Percentiles rank a stretch among this genome's conserved stretches.
phyloP scores from a whole-genome alignment of 805 yeast species.

The Scheffersomyces ergatensis region DNA sequence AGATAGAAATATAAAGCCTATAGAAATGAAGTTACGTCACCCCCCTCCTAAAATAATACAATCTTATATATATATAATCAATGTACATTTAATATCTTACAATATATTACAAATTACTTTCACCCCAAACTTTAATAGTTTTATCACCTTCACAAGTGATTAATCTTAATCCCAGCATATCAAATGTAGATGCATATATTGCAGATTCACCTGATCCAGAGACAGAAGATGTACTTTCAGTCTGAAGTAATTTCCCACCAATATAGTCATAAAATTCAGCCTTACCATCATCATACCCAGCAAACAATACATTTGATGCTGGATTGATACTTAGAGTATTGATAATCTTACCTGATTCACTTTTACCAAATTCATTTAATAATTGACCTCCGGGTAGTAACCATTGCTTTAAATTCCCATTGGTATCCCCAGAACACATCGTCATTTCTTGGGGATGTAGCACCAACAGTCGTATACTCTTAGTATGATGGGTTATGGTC shows the following conservation, averaged over 20 bases:
- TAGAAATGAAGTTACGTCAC: neutral
- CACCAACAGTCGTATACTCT: constrained; percentile 72
- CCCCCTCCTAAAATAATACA: no score
- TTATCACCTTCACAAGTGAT: constrained; percentile 92
- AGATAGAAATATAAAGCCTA: no score
- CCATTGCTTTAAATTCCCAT: constrained; percentile 78
- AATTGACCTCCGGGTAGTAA: constrained; percentile 73
- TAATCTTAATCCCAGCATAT: constrained; percentile 73
- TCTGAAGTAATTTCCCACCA: constrained; percentile 63
- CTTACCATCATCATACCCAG: constrained; percentile 83
- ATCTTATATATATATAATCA: neutral
- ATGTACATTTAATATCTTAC: no score
- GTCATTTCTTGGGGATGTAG: constrained; percentile 70
- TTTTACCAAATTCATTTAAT: constrained; percentile 50
- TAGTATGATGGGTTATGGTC: constrained; percentile 80
- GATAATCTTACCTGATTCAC: constrained; percentile 47
- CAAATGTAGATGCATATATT: constrained; percentile 70
- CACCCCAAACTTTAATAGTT: constrained; percentile 69
- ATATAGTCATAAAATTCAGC: constrained; percentile 78
- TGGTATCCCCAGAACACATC: constrained; percentile 77
- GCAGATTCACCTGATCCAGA: constrained; percentile 75
- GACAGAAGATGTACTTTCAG: constrained; percentile 48
- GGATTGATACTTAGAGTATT: constrained; percentile 69
- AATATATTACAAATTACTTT: constrained; percentile 1
- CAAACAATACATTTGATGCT: constrained; percentile 59